Base-by-base conservation (phyloP, 1,284 basidiomycete genomes). In the Pterula multifida region DNA sequence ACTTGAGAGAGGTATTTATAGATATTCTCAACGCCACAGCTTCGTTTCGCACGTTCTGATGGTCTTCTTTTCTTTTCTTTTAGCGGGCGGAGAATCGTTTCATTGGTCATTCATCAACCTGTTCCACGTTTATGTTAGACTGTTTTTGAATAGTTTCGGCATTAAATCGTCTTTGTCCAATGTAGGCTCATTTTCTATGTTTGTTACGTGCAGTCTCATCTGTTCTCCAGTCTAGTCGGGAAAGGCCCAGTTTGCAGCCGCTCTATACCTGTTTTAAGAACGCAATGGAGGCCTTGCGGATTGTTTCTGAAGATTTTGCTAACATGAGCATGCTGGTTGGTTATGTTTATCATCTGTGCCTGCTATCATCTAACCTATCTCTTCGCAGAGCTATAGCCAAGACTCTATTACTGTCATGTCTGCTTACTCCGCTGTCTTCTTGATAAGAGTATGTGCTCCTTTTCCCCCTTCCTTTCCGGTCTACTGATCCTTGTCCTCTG, bases 371-470 rank as follows among this genome's bases (percentile, higher is more conserved):
- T 42, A 44, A 52, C 26, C 35, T 21, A 51, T 48, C 26, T 28
- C 42, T 35, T 46, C 36, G 26, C 60, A 89, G 86, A 80, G 81
- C 49, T 90, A 90, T 57, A 76, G 82, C 6, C 87, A 90, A 66
- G 87, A 90, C 59, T 80, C 83, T 2, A 78, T 86, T 53, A 81
- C 82, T 3, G 76, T 85, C 45, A 90, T 90, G 86, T 84, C 83
- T 13, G 87, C 85, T 15, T 90, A 90, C 59, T 78, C 81, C 51
- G 85, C 86, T 19, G 79, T 90, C 36, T 81, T 86, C 60, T 65
- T 90, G 50, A 65, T 90, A 51, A 81, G 73, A 70, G 86, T 85
- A 60, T 42, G 67, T 58, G 50, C 50, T 28, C 52, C 52, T 49
- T 57, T 36, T 36, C 3, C 19, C 19, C 23, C 49, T n/a, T 49